Base-by-base conservation (phyloP, 2,329 filamentous ascomycete genomes). In the Triangularia setosa region DNA sequence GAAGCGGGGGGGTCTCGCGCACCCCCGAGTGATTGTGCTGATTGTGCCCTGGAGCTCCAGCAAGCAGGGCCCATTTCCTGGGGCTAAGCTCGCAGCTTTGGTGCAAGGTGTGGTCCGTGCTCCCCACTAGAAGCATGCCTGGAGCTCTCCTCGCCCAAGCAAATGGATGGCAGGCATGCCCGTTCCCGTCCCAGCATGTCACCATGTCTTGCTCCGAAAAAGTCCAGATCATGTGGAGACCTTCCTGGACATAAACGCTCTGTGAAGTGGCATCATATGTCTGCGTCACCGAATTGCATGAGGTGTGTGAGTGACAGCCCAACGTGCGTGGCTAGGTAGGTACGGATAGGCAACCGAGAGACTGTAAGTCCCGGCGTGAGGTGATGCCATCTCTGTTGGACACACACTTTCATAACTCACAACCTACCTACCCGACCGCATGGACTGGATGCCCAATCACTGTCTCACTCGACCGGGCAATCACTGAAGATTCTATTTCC, bases 1-100 rank as follows among this genome's bases (percentile, higher is more conserved):
- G 74, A 73, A 81, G 79, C 78, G 79, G 81, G 79, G 81, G 82
- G 78, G 77, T 79, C 75, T 78, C 76, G 78, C 80, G 79, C 82
- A 84, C 82, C 84, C 81, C 84, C 75, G 70, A 72, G 70, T 73
- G 69, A 71, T 70, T 71, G 66, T 59, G 69, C 69, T 65, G 65
- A 67, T 68, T 69, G 64, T 66, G 65, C 65, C 67, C 65, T 65
- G 63, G 57, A 66, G 58, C 68, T 68, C 68, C 71, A 71, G 69
- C 69, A 52, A 55, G 21, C 64, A 67, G 62, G 63, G 62, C 55
- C 64, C 64, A 68, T 65, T 67, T 68, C 61, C 61, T 60, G 60
- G 65, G 62, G 65, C 60, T 58, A 59, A 35, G 30, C 55, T 60
- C 27, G 30, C 55, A 21, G 48, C 60, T 59, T 64, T 60, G 61